A percentile compares a stretch with the other conserved stretches of the same genome.
Evolutionary conservation across 345 rosid genomes (phyloP).

Genomic region (Boechera divaricarpa): DNA sequence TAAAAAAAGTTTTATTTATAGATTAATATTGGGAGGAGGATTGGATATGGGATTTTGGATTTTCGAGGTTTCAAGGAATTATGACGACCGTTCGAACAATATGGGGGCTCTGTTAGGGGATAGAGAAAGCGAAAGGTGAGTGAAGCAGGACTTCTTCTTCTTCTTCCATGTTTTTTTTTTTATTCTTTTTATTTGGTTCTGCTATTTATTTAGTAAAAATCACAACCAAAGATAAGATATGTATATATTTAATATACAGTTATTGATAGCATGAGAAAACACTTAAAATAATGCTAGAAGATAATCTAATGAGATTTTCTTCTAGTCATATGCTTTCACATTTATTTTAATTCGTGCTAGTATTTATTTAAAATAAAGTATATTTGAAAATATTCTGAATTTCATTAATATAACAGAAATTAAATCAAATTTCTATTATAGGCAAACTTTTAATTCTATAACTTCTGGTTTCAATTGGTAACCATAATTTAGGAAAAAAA

Average conservation of each 20-base stretch:
- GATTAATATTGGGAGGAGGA: not conserved
- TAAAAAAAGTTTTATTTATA: not conserved
- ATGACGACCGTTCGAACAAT: slow-evolving; percentile 44
- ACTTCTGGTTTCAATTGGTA: too few species aligned
- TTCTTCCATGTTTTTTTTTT: not conserved
- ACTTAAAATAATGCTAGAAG: not conserved
- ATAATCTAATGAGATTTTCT: not conserved
- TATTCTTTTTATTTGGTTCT: not conserved
- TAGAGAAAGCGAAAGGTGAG: slow-evolving; percentile 44
- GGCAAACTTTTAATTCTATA: not conserved
- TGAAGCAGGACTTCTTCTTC: slow-evolving; percentile 41
- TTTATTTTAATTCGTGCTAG: not conserved
- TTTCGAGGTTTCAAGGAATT: slow-evolving; percentile 36
- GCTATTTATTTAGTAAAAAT: not conserved
- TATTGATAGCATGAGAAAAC: not conserved
- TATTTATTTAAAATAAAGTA: not conserved
- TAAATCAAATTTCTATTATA: not conserved
- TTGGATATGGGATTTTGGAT: slow-evolving; percentile 36
- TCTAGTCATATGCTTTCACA: not conserved
- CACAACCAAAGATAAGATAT: slow-evolving; percentile 16
- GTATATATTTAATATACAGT: not conserved
- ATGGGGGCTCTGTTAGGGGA: slow-evolving; percentile 23
- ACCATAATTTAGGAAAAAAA: too few species aligned
- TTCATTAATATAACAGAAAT: not conserved
- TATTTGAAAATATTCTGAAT: too few species aligned